Evolutionary conservation across 2,329 filamentous ascomycete species (phyloP).

Genomic region (Pestalotiopsis sp.): DNA sequence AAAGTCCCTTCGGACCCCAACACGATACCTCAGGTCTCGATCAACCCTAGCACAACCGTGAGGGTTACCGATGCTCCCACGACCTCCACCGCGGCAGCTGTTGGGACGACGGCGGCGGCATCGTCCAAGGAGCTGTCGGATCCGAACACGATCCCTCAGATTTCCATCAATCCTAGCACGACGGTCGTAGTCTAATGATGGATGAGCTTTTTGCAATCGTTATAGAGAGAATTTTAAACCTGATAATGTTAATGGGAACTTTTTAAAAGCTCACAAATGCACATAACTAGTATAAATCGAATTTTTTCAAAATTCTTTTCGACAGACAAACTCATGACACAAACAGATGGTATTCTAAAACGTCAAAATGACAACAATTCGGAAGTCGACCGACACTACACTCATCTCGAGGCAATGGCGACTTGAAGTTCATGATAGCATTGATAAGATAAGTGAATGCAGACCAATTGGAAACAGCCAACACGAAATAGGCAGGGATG

Average conservation of each 20-base stretch:
- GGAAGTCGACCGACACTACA: no score
- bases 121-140: neutral
- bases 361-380: no score
- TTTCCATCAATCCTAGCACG: slow-evolving; percentile 16
- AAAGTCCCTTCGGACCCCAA: neutral
- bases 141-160: slow-evolving; percentile 12
- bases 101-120: neutral
- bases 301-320: no score
- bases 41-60: slow-evolving; percentile 15
- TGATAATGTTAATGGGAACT: neutral
- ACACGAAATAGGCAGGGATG: no score
- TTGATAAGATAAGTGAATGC: no score
- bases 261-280: neutral
- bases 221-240: neutral
- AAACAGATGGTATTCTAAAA: no score
- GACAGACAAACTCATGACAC: no score
- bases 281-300: neutral
- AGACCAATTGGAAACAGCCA: no score
- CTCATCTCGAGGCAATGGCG: no score
- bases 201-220: neutral
- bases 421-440: no score
- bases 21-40: slow-evolving; percentile 15
- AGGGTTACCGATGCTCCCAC: neutral
- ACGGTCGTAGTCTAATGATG: slow-evolving; percentile 10
- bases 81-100: neutral